Evolutionary conservation across 2,329 filamentous ascomycete genomes (phyloP).

Genomic region (Botryotinia globosa): DNA sequence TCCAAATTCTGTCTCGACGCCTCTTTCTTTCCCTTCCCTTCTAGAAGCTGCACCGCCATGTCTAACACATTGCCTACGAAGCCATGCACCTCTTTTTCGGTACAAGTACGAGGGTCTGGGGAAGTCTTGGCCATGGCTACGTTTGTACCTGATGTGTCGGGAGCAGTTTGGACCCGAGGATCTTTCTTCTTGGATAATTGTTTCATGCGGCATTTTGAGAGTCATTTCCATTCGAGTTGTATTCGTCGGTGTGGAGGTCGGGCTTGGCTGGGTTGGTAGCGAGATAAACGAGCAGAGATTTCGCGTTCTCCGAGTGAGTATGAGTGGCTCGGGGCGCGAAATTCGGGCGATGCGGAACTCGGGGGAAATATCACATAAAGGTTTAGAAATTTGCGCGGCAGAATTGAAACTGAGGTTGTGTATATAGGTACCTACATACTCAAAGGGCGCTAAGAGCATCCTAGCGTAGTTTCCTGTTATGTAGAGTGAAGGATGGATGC

Average conservation of each 20-base stretch:
- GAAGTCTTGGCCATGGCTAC: neutral
- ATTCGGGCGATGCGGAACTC: neutral
- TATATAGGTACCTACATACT: neutral
- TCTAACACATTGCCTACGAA: neutral
- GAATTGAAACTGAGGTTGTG: neutral
- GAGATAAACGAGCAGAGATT: neutral
- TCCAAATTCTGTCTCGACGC: neutral
- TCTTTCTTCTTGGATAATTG: neutral
- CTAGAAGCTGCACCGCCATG: neutral
- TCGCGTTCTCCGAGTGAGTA: neutral
- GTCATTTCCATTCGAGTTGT: neutral
- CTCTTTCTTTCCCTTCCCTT: neutral
- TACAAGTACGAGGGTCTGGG: neutral
- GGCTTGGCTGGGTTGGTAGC: neutral
- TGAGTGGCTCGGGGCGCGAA: neutral
- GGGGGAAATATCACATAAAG: neutral
- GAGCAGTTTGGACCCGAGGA: neutral
- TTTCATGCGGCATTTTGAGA: neutral
- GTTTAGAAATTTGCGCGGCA: neutral
- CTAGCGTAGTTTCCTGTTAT: neutral
- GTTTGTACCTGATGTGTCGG: neutral
- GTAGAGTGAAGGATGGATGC: too few species aligned
- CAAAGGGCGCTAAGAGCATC: neutral
- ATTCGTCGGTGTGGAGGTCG: rapidly evolving
- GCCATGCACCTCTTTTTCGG: neutral